These are phyloP conservation scores for Wickerhamomyces bisporus DNA, from an alignment of 805 yeast genomes.

Conservation along the genomic window DNA sequence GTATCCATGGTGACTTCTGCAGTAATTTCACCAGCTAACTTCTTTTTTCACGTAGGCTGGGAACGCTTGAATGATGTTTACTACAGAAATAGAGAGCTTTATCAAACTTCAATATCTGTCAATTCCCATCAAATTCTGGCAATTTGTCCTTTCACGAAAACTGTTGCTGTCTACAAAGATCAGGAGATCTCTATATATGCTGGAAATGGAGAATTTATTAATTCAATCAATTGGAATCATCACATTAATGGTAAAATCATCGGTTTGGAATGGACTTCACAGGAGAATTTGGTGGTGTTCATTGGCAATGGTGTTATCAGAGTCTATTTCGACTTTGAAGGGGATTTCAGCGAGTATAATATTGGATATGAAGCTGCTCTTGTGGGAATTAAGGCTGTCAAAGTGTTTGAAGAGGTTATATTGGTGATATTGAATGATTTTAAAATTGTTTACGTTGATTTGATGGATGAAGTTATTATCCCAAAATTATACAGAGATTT, in stretches of 20 bases:
- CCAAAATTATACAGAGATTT: constrained; percentile 19
- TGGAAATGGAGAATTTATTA: constrained; percentile 29
- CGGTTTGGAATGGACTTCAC: constrained; percentile 46
- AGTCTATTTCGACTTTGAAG: constrained; percentile 58
- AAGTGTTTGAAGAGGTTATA: constrained; percentile 39
- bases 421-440: constrained; percentile 36
- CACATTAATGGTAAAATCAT: constrained; percentile 47
- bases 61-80: constrained; percentile 69
- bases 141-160: constrained; percentile 7
- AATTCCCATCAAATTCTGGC: constrained; percentile 1
- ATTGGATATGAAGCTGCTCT: constrained; percentile 31
- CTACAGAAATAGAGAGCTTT: constrained; percentile 58
- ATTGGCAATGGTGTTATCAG: constrained; percentile 48
- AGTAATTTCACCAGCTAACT: background rate
- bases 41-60: constrained; percentile 43
- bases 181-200: constrained; percentile 25
- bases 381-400: constrained; percentile 29
- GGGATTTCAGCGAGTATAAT: constrained; percentile 55
- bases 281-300: constrained; percentile 54
- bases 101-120: constrained; percentile 1
- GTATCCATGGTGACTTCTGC: background rate
- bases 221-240: constrained; percentile 36
- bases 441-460: constrained; percentile 36
- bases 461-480: constrained; percentile 28
- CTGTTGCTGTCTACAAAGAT: constrained; percentile 6